Evolutionary conservation across 164 flowering plant species (phyloP).

Genomic region (Piper betle): DNA sequence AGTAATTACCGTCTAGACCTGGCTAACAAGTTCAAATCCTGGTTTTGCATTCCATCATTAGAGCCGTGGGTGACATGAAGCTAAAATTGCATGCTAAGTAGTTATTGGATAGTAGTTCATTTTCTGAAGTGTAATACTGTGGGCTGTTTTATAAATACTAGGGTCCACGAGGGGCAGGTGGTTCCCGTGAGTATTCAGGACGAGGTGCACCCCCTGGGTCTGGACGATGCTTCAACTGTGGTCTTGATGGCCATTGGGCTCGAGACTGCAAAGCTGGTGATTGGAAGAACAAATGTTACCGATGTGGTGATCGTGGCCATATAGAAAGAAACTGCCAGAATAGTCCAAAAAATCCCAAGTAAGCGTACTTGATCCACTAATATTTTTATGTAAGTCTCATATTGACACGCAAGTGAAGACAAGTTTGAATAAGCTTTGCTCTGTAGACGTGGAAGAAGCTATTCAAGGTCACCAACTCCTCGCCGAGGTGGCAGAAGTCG

Average conservation of each 20-base stretch:
- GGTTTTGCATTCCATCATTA: too few relatives aligned
- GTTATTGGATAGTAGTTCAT: too few relatives aligned
- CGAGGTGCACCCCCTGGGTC: constrained; percentile 96
- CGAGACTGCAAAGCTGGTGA: constrained; percentile 99
- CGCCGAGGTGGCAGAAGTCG: constrained; percentile 36
- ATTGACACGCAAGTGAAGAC: background rate
- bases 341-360: constrained; percentile 76
- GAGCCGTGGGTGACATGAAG: too few relatives aligned
- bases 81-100: too few relatives aligned
- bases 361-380: background rate
- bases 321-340: constrained; percentile 79
- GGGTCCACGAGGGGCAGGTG: constrained; percentile 25
- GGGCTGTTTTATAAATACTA: constrained; percentile 3
- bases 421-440: too few relatives aligned
- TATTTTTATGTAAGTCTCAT: background rate
- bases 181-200: constrained; percentile 43
- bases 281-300: constrained; percentile 96
- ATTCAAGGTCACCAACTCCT: constrained; percentile 11
- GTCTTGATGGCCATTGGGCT: constrained; percentile 97
- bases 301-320: constrained; percentile 88
- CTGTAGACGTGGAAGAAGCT: constrained; percentile 38
- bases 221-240: constrained; percentile 96
- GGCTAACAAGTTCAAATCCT: too few relatives aligned
- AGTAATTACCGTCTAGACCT: too few relatives aligned
- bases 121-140: background rate